These are phyloP conservation scores for Psilocybe mexicana DNA, from an alignment of 1,284 basidiomycete genomes.

Conservation along the genomic window DNA sequence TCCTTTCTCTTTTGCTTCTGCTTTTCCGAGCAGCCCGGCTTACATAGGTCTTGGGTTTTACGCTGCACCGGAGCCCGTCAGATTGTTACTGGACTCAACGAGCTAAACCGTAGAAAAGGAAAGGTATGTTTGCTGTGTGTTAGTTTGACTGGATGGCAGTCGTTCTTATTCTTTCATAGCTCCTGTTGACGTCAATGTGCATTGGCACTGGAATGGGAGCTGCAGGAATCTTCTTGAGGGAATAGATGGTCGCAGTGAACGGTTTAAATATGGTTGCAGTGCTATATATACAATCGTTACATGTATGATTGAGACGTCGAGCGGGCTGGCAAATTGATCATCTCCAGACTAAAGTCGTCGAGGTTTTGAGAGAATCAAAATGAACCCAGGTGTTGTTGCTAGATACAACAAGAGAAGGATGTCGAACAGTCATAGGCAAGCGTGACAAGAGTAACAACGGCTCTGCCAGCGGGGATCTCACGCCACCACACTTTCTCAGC, in stretches of 20 bases:
- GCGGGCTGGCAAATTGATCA: no score
- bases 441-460: not conserved
- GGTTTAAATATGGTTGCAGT: not conserved
- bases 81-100: slow-evolving; percentile 85
- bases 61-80: slow-evolving; percentile 88
- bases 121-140: slow-evolving; percentile 51
- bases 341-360: no score
- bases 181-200: slow-evolving; percentile 85
- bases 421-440: not conserved
- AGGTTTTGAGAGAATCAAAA: not conserved
- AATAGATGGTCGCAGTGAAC: slow-evolving; percentile 31
- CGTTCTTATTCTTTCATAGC: slow-evolving; percentile 34
- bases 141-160: not conserved
- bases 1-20: slow-evolving; percentile 22
- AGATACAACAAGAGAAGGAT: not conserved
- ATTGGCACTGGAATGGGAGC: slow-evolving; percentile 89
- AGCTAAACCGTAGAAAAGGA: slow-evolving; percentile 73
- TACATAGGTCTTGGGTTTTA: slow-evolving; percentile 29
- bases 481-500: slow-evolving; percentile 12
- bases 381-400: not conserved
- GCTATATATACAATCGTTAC: not conserved
- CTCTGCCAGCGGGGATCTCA: slow-evolving; percentile 8
- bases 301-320: no score
- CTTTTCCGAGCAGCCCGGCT: slow-evolving; percentile 1
- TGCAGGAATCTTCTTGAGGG: slow-evolving; percentile 71